A percentile compares a stretch with the other conserved stretches of the same genome.
phyloP scores from a whole-genome alignment of 208 protist genomes.

The Acanthamoeba lenticulata region DNA sequence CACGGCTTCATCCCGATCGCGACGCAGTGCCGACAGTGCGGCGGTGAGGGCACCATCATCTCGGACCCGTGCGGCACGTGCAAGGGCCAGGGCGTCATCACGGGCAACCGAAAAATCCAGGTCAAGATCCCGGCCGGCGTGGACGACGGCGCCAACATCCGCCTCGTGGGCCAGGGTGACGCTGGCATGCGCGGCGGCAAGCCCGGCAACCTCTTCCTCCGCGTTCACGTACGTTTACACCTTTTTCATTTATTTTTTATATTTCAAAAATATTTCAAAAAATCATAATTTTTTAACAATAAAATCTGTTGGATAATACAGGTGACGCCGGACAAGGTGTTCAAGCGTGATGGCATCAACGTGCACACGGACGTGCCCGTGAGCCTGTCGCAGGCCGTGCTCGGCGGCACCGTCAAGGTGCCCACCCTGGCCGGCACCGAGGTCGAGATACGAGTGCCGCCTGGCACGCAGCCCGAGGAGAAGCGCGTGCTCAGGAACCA shows the following conservation, averaged over 20 bases:
- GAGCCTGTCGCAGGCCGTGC: conserved; percentile 66
- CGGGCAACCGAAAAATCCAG: conserved; percentile 66
- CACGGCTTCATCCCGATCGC: conserved; percentile 73
- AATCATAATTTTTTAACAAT: background rate
- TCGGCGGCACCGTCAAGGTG: conserved; percentile 70
- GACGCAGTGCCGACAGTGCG: conserved; percentile 69
- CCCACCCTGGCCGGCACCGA: conserved; percentile 73
- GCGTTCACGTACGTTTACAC: conserved; percentile 22
- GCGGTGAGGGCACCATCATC: conserved; percentile 70
- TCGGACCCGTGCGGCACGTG: conserved; percentile 73
- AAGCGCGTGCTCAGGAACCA: conserved; percentile 72
- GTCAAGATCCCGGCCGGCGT: conserved; percentile 75
- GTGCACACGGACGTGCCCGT: conserved; percentile 77
- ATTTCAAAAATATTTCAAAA: too few species aligned
- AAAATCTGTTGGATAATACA: background rate
- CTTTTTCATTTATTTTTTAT: background rate
- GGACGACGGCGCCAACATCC: conserved; percentile 74
- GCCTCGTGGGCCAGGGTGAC: conserved; percentile 67
- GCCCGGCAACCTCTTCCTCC: conserved; percentile 55
- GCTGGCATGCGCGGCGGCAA: background rate
- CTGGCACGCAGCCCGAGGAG: conserved; percentile 76
- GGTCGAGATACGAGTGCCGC: conserved; percentile 70
- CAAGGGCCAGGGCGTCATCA: conserved; percentile 67
- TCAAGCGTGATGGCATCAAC: conserved; percentile 72
- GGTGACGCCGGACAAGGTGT: conserved; percentile 67